Base-by-base conservation (phyloP, 345 rosid species). In the Leavenworthia alabamica region DNA sequence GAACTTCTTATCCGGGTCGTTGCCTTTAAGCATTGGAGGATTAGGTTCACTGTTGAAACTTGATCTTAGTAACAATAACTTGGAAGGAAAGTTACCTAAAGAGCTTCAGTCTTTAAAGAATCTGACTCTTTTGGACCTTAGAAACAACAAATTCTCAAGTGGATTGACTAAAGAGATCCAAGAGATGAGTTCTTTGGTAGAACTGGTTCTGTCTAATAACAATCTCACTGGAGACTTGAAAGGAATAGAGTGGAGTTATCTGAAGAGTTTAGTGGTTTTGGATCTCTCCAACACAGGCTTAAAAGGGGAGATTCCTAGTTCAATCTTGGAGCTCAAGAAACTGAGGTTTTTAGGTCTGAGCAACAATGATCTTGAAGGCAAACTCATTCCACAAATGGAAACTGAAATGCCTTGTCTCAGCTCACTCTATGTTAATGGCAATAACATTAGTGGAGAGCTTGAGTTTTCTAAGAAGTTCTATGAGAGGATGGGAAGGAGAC, bases 371-470 rank as follows among this genome's bases (percentile, higher is more conserved):
- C 85, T 92, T 16, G 61, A 78, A 14, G 98, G 97, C 17, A 71
- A 56, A 53, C 68, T 80, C 72, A 54, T 82, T 1, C 67, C 78
- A 11, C 64, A 81, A 68, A 66, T 92, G 36, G 95, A 84, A 67
- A 75, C 78, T 40, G 54, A 64, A 24, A 64, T 89, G 81, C 90
- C 93, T 20, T 32, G 74, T 67, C 64, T 92, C 15, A 73, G 64
- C 54, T 83, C 93, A 5, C 70, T 92, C 15, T 89, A 85, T 75
- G 55, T 89, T 6, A 77, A 81, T 24, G 90, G 91, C 63, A 92
- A 92, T 76, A 85, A 92, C 73, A 80, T 86, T 72, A 80, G 85
- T 36, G 98, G 98, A 65, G 83, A 75, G 82, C 77, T 92, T 10
- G 51, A 71, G 50, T 86, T 89, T 66, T 64, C 95, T 16, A 33